phyloP scores from a whole-genome alignment of 1,284 basidiomycete species.

The Leccinum solheimii region DNA sequence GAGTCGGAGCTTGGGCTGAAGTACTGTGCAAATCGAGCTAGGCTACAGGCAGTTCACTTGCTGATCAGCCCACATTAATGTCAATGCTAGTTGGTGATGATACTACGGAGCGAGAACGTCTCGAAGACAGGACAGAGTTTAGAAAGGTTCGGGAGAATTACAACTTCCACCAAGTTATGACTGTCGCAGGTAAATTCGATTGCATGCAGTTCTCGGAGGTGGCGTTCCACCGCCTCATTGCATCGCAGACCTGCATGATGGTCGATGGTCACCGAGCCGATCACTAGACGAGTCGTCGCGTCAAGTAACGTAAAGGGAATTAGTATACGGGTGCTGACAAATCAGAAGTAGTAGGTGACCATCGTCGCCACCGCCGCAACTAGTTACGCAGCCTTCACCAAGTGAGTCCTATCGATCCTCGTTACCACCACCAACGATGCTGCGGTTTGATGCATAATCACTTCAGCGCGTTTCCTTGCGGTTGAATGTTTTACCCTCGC shows the following conservation, averaged over 20 bases:
- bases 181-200: not conserved
- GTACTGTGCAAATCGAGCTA: not conserved
- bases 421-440: conserved; percentile 14
- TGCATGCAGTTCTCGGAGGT: not conserved
- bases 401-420: conserved; percentile 14
- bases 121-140: not conserved
- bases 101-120: not conserved
- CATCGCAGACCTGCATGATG: conserved; percentile 16
- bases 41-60: not conserved
- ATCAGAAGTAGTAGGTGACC: conserved; percentile 3
- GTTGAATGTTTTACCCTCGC: conserved; percentile 29
- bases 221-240: conserved; percentile 22
- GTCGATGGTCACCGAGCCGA: not conserved
- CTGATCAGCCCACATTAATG: not conserved
- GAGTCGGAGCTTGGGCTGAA: not conserved
- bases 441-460: conserved; percentile 23
- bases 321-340: conserved; percentile 21
- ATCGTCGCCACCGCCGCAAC: not conserved
- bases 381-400: conserved; percentile 2
- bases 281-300: not conserved
- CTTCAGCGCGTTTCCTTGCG: conserved; percentile 14
- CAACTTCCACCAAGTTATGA: not conserved
- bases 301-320: not conserved
- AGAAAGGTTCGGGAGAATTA: not conserved
- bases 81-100: not conserved